Base-by-base conservation (phyloP, 768 basidiomycete species). In the Tulasnella sp. region DNA sequence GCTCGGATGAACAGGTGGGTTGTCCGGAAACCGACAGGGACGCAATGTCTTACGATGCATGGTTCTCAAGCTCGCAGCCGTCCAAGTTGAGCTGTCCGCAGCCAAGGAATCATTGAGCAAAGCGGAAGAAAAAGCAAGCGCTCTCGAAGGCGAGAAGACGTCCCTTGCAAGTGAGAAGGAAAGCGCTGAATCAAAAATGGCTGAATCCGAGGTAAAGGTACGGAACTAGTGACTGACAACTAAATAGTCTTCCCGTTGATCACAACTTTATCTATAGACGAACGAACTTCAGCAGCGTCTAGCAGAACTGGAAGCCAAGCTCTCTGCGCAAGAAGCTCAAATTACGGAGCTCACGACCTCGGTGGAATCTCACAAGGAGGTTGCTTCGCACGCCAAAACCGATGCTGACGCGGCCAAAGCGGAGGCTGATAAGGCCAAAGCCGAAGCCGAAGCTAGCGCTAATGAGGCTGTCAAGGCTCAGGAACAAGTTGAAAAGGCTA, bases 301-400 rank as follows among this genome's bases (percentile, higher is more conserved):
- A 14, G 37, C 34, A 40, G 32, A 35, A 21, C 35, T 52, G 50
- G 27, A 52, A 52, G 50, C 50, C 37, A 52, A 52, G 12, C 50
- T 52, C n/a, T 31, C 32, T n/a, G 49, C 32, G 8, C 3, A 25
- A 19, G 50, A 52, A 14, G 34, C 17, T 7, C 37, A 25, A 25
- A 40, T 52, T 36, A 35, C 34, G 50, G 37, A 52, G 21, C 50
- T 52, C 11, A 25, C 34, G 35, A 19, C 50, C n/a, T n/a, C n/a
- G n/a, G n/a, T 6, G 46, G 27, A 21, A 32, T 19, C 46, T 27
- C 46, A 3, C 19, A 48, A 17, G 27, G 27, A n/a, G 27, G 12
- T 39, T 19, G 19, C n/a, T n/a, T n/a, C n/a, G n/a, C n/a, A 25
- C 43, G 43, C 19, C 27, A 25, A 8, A 6, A 29, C 23, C 4